phyloP scores from a whole-genome alignment of 352 stramenopile genomes.

The Phytophthora pluvialis region DNA sequence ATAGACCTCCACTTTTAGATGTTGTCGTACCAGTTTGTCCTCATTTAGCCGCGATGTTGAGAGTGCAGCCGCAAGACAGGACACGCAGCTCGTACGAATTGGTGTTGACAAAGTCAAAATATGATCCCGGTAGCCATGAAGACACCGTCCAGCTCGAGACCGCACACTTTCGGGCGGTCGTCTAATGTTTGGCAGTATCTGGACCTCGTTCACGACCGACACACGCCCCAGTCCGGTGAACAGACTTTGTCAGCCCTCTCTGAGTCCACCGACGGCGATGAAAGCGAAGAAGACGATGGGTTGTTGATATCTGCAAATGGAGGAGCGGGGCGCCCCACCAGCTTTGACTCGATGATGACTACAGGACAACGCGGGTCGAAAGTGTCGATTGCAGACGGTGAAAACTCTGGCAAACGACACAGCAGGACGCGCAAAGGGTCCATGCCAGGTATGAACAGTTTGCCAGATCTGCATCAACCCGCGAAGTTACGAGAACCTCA shows the following conservation, averaged over 20 bases:
- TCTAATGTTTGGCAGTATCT: constrained; percentile 82
- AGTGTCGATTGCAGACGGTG: not conserved
- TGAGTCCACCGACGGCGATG: constrained; percentile 9
- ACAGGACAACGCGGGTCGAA: constrained; percentile 8
- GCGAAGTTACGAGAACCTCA: constrained; percentile 7
- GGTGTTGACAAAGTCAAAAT: not conserved
- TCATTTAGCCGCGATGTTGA: constrained; percentile 3
- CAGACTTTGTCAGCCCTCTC: constrained; percentile 10
- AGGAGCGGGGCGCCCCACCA: not conserved
- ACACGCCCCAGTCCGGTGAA: constrained; percentile 24
- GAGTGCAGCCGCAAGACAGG: not conserved
- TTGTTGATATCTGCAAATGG: not conserved
- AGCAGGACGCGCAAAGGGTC: constrained; percentile 18
- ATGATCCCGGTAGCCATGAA: constrained; percentile 23
- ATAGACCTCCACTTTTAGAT: constrained; percentile 18
- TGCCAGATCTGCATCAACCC: constrained; percentile 45
- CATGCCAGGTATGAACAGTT: constrained; percentile 39
- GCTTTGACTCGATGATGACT: not conserved
- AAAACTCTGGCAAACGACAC: not conserved
- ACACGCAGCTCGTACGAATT: not conserved
- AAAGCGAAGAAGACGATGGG: constrained; percentile 23
- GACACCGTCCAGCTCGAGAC: constrained; percentile 26
- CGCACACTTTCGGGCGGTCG: constrained; percentile 64
- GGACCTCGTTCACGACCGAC: constrained; percentile 52
- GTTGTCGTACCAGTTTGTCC: not conserved